phyloP scores from a whole-genome alignment of 192 early-diverging fungal species.

The Entrophospora sp. region DNA sequence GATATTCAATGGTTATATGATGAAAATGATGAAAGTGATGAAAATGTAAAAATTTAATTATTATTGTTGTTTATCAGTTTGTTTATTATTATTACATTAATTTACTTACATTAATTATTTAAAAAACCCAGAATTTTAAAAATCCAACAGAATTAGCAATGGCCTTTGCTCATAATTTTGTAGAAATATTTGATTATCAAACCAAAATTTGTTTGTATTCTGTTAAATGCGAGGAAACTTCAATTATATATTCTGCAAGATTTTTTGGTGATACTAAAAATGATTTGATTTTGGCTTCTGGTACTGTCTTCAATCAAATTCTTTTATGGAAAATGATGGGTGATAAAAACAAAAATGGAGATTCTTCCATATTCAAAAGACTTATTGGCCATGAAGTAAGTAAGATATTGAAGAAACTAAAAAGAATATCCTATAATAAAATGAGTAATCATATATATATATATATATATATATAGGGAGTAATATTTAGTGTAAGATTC shows the following conservation, averaged over 20 bases:
- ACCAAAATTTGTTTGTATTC: conserved; percentile 24
- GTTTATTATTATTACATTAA: no score
- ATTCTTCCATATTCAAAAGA: conserved; percentile 34
- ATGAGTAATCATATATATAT: no score
- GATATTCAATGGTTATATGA: conserved; percentile 60
- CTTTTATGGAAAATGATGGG: conserved; percentile 56
- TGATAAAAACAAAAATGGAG: conserved; percentile 28
- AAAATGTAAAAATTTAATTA: no score
- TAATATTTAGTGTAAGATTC: conserved; percentile 69
- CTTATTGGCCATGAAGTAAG: conserved; percentile 48
- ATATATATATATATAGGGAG: no score
- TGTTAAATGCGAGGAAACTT: conserved; percentile 55
- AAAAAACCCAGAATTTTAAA: neutral
- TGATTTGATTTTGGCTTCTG: conserved; percentile 51
- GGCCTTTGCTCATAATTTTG: conserved; percentile 70
- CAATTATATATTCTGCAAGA: conserved; percentile 68
- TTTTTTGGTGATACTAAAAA: conserved; percentile 50
- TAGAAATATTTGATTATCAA: conserved; percentile 44
- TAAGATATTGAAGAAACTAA: neutral
- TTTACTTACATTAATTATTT: no score
- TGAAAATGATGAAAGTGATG: conserved; percentile 9
- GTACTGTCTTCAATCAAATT: conserved; percentile 81
- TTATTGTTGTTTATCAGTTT: no score
- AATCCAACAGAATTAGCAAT: conserved; percentile 22
- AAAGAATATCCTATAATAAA: neutral